phyloP scores from a whole-genome alignment of 768 basidiomycete genomes.

The Candolleomyces aberdarensis region DNA sequence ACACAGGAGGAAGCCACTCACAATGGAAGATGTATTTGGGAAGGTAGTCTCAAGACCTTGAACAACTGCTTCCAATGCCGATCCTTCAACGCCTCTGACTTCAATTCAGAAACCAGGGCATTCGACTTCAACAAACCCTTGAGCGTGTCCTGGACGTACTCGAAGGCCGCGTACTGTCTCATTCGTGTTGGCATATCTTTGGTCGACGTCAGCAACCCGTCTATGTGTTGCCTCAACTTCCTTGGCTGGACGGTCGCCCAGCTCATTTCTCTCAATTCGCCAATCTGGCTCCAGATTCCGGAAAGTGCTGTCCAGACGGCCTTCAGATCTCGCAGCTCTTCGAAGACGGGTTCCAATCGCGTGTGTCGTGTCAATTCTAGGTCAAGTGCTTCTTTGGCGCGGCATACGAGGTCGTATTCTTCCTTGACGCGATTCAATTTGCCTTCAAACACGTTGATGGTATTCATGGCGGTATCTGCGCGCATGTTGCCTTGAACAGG shows the following conservation, averaged over 20 bases:
- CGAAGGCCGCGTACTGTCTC: slow-evolving; percentile 98
- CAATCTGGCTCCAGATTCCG: slow-evolving; percentile 93
- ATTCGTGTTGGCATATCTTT: slow-evolving; percentile 99
- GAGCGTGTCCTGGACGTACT: slow-evolving; percentile 93
- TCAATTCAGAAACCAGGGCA: slow-evolving; percentile 85
- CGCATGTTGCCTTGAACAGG: slow-evolving; percentile 97
- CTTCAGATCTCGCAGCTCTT: slow-evolving; percentile 94
- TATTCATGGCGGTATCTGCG: slow-evolving; percentile 94
- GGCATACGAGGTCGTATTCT: slow-evolving; percentile 92
- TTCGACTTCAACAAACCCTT: slow-evolving; percentile 88
- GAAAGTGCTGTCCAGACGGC: slow-evolving; percentile 99
- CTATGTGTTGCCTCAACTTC: slow-evolving; percentile 91
- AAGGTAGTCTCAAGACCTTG: slow-evolving; percentile 76
- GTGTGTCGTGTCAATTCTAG: slow-evolving; percentile 88
- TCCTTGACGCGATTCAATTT: slow-evolving; percentile 88
- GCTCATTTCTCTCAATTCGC: slow-evolving; percentile 79
- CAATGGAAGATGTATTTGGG: slow-evolving; percentile 74
- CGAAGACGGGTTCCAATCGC: slow-evolving; percentile 89
- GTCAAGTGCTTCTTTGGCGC: slow-evolving; percentile 96
- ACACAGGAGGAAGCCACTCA: slow-evolving; percentile 30
- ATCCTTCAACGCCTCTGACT: slow-evolving; percentile 96
- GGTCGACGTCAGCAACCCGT: slow-evolving; percentile 86
- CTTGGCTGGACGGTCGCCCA: slow-evolving; percentile 95
- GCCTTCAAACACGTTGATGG: slow-evolving; percentile 92
- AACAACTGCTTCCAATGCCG: slow-evolving; percentile 98